Base-by-base conservation (phyloP, 768 basidiomycete genomes). In the Kwoniella mangroviensis region DNA sequence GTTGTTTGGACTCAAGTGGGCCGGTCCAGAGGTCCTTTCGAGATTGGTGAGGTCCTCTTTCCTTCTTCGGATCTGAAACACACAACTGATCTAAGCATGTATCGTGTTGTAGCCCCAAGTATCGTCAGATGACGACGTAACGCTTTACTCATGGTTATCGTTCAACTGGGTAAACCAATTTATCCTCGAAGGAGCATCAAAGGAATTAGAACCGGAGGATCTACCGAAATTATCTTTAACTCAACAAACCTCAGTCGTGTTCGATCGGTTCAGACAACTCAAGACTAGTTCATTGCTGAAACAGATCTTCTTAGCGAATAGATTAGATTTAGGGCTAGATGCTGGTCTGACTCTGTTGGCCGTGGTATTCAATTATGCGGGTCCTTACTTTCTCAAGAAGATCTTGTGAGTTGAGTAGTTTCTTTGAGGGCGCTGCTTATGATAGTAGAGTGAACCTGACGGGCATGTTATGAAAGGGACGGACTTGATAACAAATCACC, bases 381-480 rank as follows among this genome's bases (percentile, higher is more conserved):
- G 88, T 0, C 94, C 94, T 7, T 94, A 89, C 84, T 94, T 95
- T 85, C 86, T 97, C 54, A 93, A 92, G 88, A 89, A 70, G 57
- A 82, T 84, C 67, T 58, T 83, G 72, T 80, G 63, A 67, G 79
- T 72, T 26, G 21, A 6, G 11, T 59, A 54, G 41, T 10, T 34
- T 24, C 6, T 10, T 55, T 19, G 17, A 58, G 2, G n/a, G 19
- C n/a, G 59, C 2, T 54, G 6, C 6, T 0, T 34, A 7, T 34
- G 1, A 7, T 7, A 34, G 34, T 34, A 5, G 34, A 34, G 34
- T 34, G 34, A 28, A 49, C 51, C 34, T 66, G 26, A 51, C 51
- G 17, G 24, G 53, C 1, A 54, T 34, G 12, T 5, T n/a, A n/a
- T 15, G 5, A 19, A n/a, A 80, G 79, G 26, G 72, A 73, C 43